Base-by-base conservation (phyloP, 2,329 filamentous ascomycete genomes). In the Sclerotinia nivalis region DNA sequence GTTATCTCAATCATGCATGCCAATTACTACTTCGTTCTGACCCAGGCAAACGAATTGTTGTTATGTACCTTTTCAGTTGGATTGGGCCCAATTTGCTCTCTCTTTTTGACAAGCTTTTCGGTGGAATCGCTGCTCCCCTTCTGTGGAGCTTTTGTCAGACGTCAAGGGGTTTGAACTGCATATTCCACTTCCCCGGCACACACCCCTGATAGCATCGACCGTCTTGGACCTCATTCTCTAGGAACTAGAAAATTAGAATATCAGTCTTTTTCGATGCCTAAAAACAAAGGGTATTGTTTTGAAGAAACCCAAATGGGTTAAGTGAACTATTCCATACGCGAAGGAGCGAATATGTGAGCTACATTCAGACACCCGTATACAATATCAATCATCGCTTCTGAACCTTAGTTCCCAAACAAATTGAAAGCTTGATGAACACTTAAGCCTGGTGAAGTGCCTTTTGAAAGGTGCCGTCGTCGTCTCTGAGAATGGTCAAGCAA, bases 401-500 rank as follows among this genome's bases (percentile, higher is more conserved):
- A 60, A 13, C 18, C 40, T 31, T 31, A 5, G 31, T n/a, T 59
- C 28, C 18, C 18, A 28, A 45, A 45, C 25, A 13, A 9, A 47
- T 31, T 8, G 40, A 31, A 61, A 8, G 9, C 6, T 61, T 61
- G 40, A 34, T 61, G 59, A 47, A 22, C 40, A 7, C 40, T 6
- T 61, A 10, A 8, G 43, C 28, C 59, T 61, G 47, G 43, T 47
- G 10, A 34, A 31, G 49, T 66, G 18, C 50, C n/a, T 37, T 52
- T 31, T 25, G 45, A 52, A n/a, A 55, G 28, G 49, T 28, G 50
- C 6, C 15, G 43, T 43, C 49, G 15, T 52, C 13, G 9, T 2
- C 20, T 52, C 18, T 15, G 6, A 28, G 34, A 40, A 87, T 55
- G 82, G 65, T 69, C 62, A 56, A 71, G 64, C 72, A 73, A 60